Percentiles rank a stretch among this genome's conserved stretches.
phyloP scores from a whole-genome alignment of 805 yeast species.

The Saturnispora saitoi region DNA sequence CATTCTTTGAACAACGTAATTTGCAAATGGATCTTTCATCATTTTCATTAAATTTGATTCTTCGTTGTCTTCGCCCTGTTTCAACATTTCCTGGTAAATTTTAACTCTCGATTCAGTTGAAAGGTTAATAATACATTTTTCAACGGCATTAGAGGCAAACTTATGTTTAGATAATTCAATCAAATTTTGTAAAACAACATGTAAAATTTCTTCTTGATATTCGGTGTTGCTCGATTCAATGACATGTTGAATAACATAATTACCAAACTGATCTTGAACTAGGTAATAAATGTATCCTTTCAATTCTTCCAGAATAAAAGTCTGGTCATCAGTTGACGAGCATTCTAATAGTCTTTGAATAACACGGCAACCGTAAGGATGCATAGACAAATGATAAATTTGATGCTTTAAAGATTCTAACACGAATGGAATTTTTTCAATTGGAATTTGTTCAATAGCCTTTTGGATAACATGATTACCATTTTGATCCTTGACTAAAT shows the following conservation, averaged over 20 bases:
- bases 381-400: conserved; percentile 81
- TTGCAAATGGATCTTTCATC: conserved; percentile 98
- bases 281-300: conserved; percentile 63
- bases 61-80: conserved; percentile 49
- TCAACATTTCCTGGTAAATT: conserved; percentile 60
- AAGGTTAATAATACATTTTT: conserved; percentile 79
- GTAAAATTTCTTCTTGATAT: conserved; percentile 51
- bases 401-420: conserved; percentile 60
- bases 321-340: conserved; percentile 58
- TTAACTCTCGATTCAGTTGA: conserved; percentile 48
- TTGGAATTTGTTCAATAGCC: conserved; percentile 80
- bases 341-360: conserved; percentile 86
- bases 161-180: conserved; percentile 89
- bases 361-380: conserved; percentile 96
- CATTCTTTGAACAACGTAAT: conserved; percentile 91
- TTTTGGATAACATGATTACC: conserved; percentile 98
- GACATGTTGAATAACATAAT: conserved; percentile 94
- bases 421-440: conserved; percentile 59
- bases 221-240: conserved; percentile 67
- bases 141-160: conserved; percentile 96
- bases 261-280: conserved; percentile 95
- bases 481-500: conserved; percentile 87
- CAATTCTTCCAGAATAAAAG: conserved; percentile 59
- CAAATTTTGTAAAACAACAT: conserved; percentile 50
- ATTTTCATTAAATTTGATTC: conserved; percentile 70